These are phyloP conservation scores for Penicillium crystallinum DNA, from an alignment of 495 filamentous ascomycete genomes.

Conservation along the genomic window DNA sequence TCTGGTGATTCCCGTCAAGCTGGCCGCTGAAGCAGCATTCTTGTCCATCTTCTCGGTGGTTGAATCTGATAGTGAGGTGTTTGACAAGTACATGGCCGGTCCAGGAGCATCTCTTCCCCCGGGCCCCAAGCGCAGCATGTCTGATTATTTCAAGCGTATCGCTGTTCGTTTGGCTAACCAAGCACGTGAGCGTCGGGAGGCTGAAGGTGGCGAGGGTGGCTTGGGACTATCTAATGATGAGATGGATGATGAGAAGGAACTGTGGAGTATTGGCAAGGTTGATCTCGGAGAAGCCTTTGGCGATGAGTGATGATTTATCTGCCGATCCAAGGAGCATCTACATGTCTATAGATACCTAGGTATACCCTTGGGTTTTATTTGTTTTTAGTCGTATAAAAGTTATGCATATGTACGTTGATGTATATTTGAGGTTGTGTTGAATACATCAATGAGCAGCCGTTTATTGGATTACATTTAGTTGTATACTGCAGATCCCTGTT, in stretches of 20 bases:
- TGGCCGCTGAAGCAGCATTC: slow-evolving; percentile 92
- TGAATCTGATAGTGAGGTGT: slow-evolving; percentile 76
- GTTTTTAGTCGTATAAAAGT: slow-evolving; percentile 21
- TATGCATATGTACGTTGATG: slow-evolving; percentile 9
- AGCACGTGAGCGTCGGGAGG: slow-evolving; percentile 80
- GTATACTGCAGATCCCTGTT: not conserved
- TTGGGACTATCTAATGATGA: slow-evolving; percentile 84
- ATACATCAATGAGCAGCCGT: not conserved
- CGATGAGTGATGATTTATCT: slow-evolving; percentile 32
- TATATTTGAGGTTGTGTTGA: slow-evolving; percentile 2
- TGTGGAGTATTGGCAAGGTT: slow-evolving; percentile 91
- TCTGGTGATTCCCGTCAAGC: slow-evolving; percentile 90
- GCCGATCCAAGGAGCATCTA: slow-evolving; percentile 17
- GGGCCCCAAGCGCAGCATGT: slow-evolving; percentile 80
- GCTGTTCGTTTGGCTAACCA: slow-evolving; percentile 75
- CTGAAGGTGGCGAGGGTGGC: slow-evolving; percentile 83
- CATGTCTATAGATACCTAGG: slow-evolving; percentile 22
- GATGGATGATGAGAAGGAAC: slow-evolving; percentile 85
- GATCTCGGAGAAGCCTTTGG: slow-evolving; percentile 71
- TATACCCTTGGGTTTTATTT: slow-evolving; percentile 20
- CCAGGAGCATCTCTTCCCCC: slow-evolving; percentile 56
- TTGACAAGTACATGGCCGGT: slow-evolving; percentile 81
- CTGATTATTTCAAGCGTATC: slow-evolving; percentile 95
- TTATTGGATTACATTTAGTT: not conserved
- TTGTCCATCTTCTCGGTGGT: slow-evolving; percentile 90